These are phyloP conservation scores for Hordeum pubiflorum DNA, from an alignment of 202 grass and related monocot species.

Conservation along the genomic window DNA sequence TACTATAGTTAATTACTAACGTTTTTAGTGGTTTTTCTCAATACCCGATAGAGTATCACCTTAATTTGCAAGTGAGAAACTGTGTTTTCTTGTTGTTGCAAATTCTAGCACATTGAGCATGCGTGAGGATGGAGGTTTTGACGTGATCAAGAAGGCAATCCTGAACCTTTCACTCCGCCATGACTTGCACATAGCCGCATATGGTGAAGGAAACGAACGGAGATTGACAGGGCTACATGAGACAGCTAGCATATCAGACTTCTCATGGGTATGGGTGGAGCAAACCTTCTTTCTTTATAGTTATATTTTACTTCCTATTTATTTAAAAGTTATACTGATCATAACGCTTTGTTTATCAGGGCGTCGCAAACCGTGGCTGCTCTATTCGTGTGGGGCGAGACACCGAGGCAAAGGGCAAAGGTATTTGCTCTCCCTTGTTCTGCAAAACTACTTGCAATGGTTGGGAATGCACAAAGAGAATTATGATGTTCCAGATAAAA, in stretches of 20 bases:
- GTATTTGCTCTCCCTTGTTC: conserved; percentile 30
- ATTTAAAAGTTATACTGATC: not conserved
- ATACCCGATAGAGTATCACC: not conserved
- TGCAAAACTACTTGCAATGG: not conserved
- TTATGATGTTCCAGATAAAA: not conserved
- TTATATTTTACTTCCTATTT: not conserved
- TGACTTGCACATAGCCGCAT: conserved; percentile 83
- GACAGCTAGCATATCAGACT: conserved; percentile 83
- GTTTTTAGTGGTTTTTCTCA: not conserved
- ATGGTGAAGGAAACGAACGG: conserved; percentile 96
- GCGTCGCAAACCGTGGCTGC: conserved; percentile 93
- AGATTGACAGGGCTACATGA: conserved; percentile 90
- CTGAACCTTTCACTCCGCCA: conserved; percentile 93
- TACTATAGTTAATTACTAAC: not conserved
- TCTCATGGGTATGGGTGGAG: conserved; percentile 75
- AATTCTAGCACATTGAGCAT: conserved; percentile 81
- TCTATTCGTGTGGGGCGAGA: conserved; percentile 93
- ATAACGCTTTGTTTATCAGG: conserved; percentile 39
- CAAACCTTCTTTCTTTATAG: not conserved
- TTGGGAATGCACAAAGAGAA: conserved; percentile 4
- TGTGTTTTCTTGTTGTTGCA: conserved; percentile 5
- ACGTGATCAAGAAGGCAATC: conserved; percentile 94
- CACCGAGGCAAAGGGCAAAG: conserved; percentile 88
- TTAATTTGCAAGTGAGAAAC: conserved; percentile 18
- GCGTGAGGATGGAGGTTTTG: conserved; percentile 87